A percentile compares a stretch with the other conserved stretches of the same genome.
phyloP scores from a whole-genome alignment of 1,139 yeast species.

The Kazachstania sp. region DNA sequence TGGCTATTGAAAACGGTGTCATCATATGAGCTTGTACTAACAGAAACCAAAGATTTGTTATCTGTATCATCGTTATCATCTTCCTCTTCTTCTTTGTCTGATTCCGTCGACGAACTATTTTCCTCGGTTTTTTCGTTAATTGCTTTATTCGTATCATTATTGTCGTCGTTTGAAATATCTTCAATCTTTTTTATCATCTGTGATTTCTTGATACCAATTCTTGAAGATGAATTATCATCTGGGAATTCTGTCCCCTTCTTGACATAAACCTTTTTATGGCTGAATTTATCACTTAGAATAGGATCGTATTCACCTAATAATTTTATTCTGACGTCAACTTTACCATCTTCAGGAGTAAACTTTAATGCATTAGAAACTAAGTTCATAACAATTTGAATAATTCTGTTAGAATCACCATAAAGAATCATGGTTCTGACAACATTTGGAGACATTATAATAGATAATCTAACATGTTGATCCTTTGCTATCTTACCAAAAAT shows the following conservation, averaged over 20 bases:
- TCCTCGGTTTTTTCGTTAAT: background rate
- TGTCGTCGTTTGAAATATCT: background rate
- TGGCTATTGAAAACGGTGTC: conserved; percentile 47
- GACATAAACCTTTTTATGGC: conserved; percentile 35
- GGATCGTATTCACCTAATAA: conserved; percentile 68
- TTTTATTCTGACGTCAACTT: conserved; percentile 58
- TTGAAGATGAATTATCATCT: background rate
- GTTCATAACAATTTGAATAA: conserved; percentile 81
- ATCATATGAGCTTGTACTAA: conserved; percentile 48
- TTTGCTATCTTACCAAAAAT: conserved; percentile 80
- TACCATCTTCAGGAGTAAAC: conserved; percentile 82
- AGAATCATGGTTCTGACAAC: conserved; percentile 52
- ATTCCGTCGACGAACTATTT: background rate
- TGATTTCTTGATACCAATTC: background rate
- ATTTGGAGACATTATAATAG: conserved; percentile 53
- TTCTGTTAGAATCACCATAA: conserved; percentile 79
- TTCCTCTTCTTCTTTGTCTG: conserved; percentile 3
- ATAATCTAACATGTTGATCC: conserved; percentile 62
- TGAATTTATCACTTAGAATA: conserved; percentile 31
- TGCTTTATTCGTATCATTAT: background rate
- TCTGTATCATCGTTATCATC: conserved; percentile 10
- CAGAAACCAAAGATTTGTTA: conserved; percentile 36
- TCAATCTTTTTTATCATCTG: background rate
- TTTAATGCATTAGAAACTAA: conserved; percentile 79
- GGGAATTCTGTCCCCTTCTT: conserved; percentile 21